A percentile compares a stretch with the other conserved stretches of the same genome.
phyloP scores from a whole-genome alignment of 1,139 yeast genomes.

The Magnusiomyces suaveolens region DNA sequence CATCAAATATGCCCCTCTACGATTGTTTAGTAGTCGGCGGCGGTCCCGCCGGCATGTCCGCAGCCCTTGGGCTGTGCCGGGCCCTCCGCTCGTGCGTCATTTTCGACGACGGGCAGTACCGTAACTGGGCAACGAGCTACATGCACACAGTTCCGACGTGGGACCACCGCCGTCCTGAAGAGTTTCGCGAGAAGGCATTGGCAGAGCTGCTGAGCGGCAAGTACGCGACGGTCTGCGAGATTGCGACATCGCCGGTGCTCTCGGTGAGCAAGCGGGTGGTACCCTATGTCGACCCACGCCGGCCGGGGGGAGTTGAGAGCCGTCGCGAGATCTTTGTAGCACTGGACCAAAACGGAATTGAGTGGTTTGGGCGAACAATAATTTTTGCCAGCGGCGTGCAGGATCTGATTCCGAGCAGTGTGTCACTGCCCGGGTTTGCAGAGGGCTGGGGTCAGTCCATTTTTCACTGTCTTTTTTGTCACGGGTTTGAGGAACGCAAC shows the following conservation, averaged over 20 bases:
- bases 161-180: slow-evolving; percentile 9
- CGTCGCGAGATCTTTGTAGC: background rate
- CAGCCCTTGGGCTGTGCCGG: slow-evolving; percentile 9
- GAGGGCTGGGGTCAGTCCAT: slow-evolving; percentile 10
- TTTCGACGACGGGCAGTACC: slow-evolving; percentile 9
- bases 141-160: slow-evolving; percentile 11
- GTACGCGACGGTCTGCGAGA: slow-evolving; percentile 7
- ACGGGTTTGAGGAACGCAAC: slow-evolving; percentile 8
- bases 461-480: slow-evolving; percentile 10
- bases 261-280: background rate
- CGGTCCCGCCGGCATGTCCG: slow-evolving; percentile 9
- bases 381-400: slow-evolving; percentile 7
- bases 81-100: slow-evolving; percentile 6
- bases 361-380: slow-evolving; percentile 6
- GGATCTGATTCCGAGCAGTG: background rate
- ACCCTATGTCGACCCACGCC: background rate
- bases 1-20: slow-evolving; percentile 10
- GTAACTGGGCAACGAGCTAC: slow-evolving; percentile 6
- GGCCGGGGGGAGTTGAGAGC: background rate
- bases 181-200: slow-evolving; percentile 2
- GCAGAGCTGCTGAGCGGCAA: slow-evolving; percentile 7
- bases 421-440: slow-evolving; percentile 4
- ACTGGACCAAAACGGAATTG: slow-evolving; percentile 4
- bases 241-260: slow-evolving; percentile 6
- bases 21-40: slow-evolving; percentile 8